These are phyloP conservation scores for Brassica napus DNA, from an alignment of 345 rosid genomes.

Conservation along the genomic window DNA sequence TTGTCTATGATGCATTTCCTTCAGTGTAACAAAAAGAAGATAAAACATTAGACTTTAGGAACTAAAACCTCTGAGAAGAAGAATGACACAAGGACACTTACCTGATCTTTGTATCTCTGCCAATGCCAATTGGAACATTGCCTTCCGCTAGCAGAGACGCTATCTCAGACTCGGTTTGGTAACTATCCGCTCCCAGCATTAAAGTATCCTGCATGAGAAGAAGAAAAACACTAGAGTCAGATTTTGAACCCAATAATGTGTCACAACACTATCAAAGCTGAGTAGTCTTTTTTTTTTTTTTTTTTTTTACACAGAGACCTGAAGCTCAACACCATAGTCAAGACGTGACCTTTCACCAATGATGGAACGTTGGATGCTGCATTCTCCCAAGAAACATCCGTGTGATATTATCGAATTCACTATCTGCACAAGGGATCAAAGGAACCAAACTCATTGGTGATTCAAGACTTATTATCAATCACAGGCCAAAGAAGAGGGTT, in stretches of 20 bases:
- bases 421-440: conserved; percentile 46
- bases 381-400: conserved; percentile 93
- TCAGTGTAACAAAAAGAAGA: neutral
- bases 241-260: neutral
- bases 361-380: conserved; percentile 69
- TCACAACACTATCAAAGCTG: neutral
- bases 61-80: neutral
- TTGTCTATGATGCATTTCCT: conserved; percentile 97
- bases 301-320: conserved; percentile 43
- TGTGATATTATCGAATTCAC: conserved; percentile 84
- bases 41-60: conserved; percentile 17
- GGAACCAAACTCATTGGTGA: neutral
- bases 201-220: conserved; percentile 63
- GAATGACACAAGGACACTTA: conserved; percentile 18
- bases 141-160: conserved; percentile 85
- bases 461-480: neutral
- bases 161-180: conserved; percentile 91
- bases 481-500: neutral
- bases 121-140: conserved; percentile 86
- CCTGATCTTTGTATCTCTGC: conserved; percentile 81
- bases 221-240: neutral
- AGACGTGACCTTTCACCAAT: conserved; percentile 90
- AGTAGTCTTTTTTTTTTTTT: neutral
- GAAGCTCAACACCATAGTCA: conserved; percentile 82
- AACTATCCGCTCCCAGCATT: conserved; percentile 89